Evolutionary conservation across 306 rosid species (phyloP).

Genomic region (Pyrus communis): DNA sequence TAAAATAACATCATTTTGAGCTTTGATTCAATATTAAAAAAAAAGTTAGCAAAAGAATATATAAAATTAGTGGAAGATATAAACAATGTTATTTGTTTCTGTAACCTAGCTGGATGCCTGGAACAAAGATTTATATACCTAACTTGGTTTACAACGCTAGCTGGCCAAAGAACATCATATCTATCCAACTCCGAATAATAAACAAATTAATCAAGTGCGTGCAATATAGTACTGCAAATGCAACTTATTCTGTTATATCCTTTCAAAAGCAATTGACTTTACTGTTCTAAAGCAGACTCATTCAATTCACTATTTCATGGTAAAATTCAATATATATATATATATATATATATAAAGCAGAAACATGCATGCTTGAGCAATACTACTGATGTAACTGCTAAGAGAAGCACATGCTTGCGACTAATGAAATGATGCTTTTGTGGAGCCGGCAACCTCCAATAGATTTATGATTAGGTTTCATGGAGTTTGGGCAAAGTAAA

Average conservation of each 20-base stretch:
- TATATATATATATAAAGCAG: not conserved
- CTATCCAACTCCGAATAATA: not conserved
- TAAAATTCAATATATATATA: not conserved
- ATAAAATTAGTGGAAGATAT: not conserved
- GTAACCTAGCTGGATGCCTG: not conserved
- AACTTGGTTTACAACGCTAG: not conserved
- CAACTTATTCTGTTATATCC: not conserved
- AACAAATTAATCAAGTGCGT: not conserved
- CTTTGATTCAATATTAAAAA: not conserved
- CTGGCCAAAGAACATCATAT: not conserved
- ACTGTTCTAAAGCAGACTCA: not conserved
- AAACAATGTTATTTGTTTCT: not conserved
- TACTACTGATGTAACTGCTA: not conserved
- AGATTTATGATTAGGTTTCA: slow-evolving; percentile 29
- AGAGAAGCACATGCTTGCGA: slow-evolving; percentile 26
- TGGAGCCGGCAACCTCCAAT: slow-evolving; percentile 19
- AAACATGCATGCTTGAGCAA: not conserved
- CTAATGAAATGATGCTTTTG: slow-evolving; percentile 36
- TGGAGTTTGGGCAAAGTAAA: slow-evolving; percentile 30
- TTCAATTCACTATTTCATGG: not conserved
- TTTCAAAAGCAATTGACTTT: not conserved
- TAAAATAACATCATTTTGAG: not conserved
- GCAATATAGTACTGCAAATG: not conserved
- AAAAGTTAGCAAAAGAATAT: not conserved
- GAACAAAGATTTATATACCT: too few species aligned